phyloP scores from a whole-genome alignment of 1,284 basidiomycete species.

The Leccinum ponderosum region DNA sequence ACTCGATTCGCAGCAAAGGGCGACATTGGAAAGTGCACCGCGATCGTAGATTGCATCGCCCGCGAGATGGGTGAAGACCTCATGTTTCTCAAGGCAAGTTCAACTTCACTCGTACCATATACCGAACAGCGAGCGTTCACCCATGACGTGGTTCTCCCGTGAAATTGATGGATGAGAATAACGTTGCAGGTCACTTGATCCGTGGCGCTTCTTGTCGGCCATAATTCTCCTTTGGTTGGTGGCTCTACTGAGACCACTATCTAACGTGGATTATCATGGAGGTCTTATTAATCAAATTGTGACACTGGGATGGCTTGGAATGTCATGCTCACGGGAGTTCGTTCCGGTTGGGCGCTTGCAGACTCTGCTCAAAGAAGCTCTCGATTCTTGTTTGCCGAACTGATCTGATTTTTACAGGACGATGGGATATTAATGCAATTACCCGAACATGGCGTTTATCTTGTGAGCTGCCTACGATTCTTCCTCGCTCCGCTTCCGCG shows the following conservation, averaged over 20 bases:
- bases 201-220: background rate
- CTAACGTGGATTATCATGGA: background rate
- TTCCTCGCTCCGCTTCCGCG: background rate
- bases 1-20: conserved; percentile 79
- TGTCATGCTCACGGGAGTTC: background rate
- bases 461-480: conserved; percentile 46
- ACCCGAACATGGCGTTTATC: conserved; percentile 53
- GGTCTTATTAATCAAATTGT: background rate
- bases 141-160: background rate
- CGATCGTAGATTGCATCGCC: conserved; percentile 74
- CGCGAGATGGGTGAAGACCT: conserved; percentile 71
- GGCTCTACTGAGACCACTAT: background rate
- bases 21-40: conserved; percentile 77
- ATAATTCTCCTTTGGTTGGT: background rate
- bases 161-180: background rate
- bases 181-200: background rate
- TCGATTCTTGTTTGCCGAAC: conserved; percentile 1
- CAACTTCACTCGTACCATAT: background rate
- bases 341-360: background rate
- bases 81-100: conserved; percentile 80
- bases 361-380: background rate
- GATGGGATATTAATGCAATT: conserved; percentile 66
- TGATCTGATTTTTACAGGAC: conserved; percentile 7
- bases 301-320: background rate
- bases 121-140: background rate